Conservation (phyloP, 192 early-diverging fungal species). For the Gigaspora rosea region DNA sequence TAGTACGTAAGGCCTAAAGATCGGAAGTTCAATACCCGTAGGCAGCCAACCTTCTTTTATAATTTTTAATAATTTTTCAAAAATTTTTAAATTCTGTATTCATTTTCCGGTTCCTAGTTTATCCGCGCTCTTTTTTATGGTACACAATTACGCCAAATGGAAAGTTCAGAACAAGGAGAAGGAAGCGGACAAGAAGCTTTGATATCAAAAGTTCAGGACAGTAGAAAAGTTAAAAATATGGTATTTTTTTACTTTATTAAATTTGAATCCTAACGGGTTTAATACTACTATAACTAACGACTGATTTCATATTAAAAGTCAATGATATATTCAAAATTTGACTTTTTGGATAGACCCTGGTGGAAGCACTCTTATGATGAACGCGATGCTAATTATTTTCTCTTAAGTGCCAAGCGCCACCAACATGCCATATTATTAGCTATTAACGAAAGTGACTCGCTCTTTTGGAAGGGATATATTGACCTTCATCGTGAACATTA, state of each 20-base stretch:
- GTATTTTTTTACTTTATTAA: constrained; percentile 12
- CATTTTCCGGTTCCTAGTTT: no score
- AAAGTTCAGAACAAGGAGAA: constrained; percentile 3
- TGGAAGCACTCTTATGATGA: constrained; percentile 26
- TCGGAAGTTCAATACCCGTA: no score
- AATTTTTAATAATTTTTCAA: no score
- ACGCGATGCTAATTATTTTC: neutral
- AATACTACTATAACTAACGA: constrained; percentile 22
- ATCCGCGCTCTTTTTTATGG: neutral
- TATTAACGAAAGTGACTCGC: neutral
- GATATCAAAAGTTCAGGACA: constrained; percentile 8
- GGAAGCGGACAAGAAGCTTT: constrained; percentile 22
- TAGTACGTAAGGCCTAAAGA: no score
- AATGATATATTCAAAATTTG: constrained; percentile 12
- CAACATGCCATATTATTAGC: constrained; percentile 24
- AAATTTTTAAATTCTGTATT: no score
- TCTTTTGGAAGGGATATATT: constrained; percentile 23
- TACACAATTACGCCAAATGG: neutral
- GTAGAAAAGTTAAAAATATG: constrained; percentile 13
- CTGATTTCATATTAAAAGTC: constrained; percentile 15
- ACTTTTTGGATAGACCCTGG: constrained; percentile 13
- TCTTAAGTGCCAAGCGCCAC: constrained; percentile 10
- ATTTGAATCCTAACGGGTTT: constrained; percentile 25
- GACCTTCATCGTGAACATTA: constrained; percentile 27
- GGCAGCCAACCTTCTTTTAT: no score